Percentiles rank a stretch among this genome's conserved stretches.
phyloP scores from a whole-genome alignment of 768 basidiomycete species.

The Tulasnella sp. region DNA sequence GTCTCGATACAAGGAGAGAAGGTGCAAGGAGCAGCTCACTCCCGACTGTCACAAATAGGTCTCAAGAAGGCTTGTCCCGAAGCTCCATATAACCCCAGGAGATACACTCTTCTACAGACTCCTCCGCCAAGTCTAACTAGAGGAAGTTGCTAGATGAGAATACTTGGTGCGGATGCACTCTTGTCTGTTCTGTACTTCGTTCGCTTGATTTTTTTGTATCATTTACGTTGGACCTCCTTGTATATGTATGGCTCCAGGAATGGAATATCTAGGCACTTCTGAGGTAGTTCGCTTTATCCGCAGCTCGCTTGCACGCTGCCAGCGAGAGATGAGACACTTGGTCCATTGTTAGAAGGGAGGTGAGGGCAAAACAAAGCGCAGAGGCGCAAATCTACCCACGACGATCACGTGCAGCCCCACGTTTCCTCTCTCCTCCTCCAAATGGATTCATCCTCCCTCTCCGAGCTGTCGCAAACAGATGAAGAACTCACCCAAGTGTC shows the following conservation, averaged over 20 bases:
- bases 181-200: background rate
- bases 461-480: background rate
- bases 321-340: too few relatives aligned
- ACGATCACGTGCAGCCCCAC: background rate
- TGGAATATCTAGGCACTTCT: too few relatives aligned
- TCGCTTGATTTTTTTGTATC: too few relatives aligned
- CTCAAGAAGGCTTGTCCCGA: background rate
- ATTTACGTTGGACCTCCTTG: too few relatives aligned
- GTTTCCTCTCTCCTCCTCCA: background rate
- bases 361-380: background rate
- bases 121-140: background rate
- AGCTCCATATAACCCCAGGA: background rate
- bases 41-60: background rate
- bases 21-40: background rate
- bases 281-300: too few relatives aligned
- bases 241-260: too few relatives aligned
- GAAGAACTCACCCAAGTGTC: background rate
- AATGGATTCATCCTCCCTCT: background rate
- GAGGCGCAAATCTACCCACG: background rate
- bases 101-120: background rate
- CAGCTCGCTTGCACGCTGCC: too few relatives aligned
- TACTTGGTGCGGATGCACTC: background rate
- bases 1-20: background rate
- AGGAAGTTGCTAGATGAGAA: background rate
- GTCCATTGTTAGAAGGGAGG: too few relatives aligned